phyloP scores from a whole-genome alignment of 768 basidiomycete genomes.

The Termitomyces bulborhizus region DNA sequence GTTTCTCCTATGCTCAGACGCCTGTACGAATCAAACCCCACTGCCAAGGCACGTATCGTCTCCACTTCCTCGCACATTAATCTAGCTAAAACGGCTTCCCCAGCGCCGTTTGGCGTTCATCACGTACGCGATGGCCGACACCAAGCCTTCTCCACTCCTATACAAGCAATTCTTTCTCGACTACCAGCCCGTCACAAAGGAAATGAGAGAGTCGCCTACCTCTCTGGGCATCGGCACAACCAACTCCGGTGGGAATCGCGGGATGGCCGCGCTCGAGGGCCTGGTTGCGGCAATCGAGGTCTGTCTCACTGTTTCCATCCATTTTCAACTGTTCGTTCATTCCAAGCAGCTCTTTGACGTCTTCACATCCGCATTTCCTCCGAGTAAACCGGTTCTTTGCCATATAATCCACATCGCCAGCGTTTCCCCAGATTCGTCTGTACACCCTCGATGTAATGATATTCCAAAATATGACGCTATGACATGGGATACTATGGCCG shows the following conservation, averaged over 20 bases:
- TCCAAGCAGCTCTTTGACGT: constrained; percentile 34
- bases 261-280: constrained; percentile 68
- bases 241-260: constrained; percentile 37
- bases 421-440: constrained; percentile 45
- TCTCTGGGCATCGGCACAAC: constrained; percentile 56
- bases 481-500: constrained; percentile 55
- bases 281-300: constrained; percentile 69
- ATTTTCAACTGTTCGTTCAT: background rate
- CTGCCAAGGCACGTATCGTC: constrained; percentile 26
- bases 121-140: constrained; percentile 57
- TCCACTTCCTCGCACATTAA: background rate
- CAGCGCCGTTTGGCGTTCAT: constrained; percentile 46
- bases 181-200: constrained; percentile 29
- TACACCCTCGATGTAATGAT: constrained; percentile 51
- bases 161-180: constrained; percentile 53
- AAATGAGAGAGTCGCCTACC: constrained; percentile 37
- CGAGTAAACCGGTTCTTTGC: constrained; percentile 18
- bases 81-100: background rate
- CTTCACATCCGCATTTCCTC: constrained; percentile 18
- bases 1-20: constrained; percentile 46
- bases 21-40: constrained; percentile 35
- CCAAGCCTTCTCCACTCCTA: constrained; percentile 47
- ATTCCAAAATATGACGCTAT: constrained; percentile 39
- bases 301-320: background rate
- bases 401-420: constrained; percentile 63